A percentile compares a stretch with the other conserved stretches of the same genome.
These are phyloP conservation scores for Rhynchospora tenuis DNA, from an alignment of 176 grass and related monocot genomes.

Conservation along the genomic window DNA sequence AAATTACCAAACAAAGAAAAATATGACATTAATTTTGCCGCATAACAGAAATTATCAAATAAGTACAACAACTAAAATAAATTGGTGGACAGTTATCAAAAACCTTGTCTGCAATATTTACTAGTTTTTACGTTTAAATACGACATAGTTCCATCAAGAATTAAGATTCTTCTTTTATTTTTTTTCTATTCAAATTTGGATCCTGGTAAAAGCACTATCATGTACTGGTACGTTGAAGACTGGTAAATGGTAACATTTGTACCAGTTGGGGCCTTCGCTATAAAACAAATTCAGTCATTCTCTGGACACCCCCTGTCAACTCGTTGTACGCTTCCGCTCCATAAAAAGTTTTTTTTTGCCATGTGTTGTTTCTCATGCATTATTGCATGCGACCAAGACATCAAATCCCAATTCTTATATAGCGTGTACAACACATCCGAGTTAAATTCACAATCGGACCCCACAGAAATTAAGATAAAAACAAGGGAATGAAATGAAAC, in stretches of 20 bases:
- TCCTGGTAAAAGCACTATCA: neutral
- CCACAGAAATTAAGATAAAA: neutral
- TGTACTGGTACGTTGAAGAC: neutral
- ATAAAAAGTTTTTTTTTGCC: neutral
- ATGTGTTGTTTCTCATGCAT: neutral
- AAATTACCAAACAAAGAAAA: no score
- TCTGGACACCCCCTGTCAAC: neutral
- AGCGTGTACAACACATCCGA: neutral
- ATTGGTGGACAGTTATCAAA: neutral
- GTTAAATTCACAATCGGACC: neutral
- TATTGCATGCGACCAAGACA: constrained; percentile 15
- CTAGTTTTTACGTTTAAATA: neutral
- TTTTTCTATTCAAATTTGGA: neutral
- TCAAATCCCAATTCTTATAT: constrained; percentile 7
- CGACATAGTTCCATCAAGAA: neutral
- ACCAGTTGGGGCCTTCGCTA: neutral
- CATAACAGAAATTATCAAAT: no score
- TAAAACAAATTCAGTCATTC: neutral
- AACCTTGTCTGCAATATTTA: neutral
- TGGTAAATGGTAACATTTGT: neutral
- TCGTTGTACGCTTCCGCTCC: neutral
- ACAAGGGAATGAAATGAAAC: no score
- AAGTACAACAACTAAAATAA: no score
- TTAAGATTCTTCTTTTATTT: neutral
- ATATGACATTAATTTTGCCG: no score